Evolutionary conservation across 208 protist genomes (phyloP).

Genomic region (Acanthamoeba sp.): DNA sequence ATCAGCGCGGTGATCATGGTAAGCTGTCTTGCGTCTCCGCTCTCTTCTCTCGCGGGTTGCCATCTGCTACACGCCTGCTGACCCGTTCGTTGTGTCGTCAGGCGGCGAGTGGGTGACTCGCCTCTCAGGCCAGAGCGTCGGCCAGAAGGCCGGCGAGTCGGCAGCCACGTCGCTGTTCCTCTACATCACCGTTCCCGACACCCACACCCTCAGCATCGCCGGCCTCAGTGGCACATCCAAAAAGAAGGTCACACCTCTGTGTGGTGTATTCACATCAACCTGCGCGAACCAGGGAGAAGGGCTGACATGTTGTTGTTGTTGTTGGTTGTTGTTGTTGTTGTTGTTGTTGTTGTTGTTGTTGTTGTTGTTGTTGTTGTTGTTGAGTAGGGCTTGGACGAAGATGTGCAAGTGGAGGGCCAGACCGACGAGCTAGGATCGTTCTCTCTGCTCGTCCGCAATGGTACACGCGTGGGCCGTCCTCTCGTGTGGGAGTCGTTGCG

Average conservation of each 20-base stretch:
- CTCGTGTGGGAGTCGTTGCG: too few species aligned
- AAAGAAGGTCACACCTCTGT: neutral
- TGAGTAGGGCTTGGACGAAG: neutral
- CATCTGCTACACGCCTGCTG: neutral
- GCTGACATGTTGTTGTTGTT: too few species aligned
- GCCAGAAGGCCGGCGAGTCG: neutral
- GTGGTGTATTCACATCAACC: too few species aligned
- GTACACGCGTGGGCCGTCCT: neutral
- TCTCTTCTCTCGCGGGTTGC: too few species aligned
- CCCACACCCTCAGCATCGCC: neutral
- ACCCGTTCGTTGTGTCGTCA: neutral
- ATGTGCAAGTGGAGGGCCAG: constrained; percentile 55
- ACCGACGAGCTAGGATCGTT: constrained; percentile 36
- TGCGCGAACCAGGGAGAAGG: too few species aligned
- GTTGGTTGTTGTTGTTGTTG: too few species aligned
- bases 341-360: too few species aligned
- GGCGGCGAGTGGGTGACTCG: constrained; percentile 46
- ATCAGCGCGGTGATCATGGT: neutral
- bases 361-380: neutral
- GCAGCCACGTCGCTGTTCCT: constrained; percentile 11
- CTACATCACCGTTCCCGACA: constrained; percentile 69
- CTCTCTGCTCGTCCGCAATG: constrained; percentile 35
- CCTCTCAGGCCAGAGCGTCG: neutral
- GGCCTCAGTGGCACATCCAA: neutral
- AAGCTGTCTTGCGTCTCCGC: too few species aligned